These are phyloP conservation scores for Cardamine occulta DNA, from an alignment of 345 rosid species.

Conservation along the genomic window DNA sequence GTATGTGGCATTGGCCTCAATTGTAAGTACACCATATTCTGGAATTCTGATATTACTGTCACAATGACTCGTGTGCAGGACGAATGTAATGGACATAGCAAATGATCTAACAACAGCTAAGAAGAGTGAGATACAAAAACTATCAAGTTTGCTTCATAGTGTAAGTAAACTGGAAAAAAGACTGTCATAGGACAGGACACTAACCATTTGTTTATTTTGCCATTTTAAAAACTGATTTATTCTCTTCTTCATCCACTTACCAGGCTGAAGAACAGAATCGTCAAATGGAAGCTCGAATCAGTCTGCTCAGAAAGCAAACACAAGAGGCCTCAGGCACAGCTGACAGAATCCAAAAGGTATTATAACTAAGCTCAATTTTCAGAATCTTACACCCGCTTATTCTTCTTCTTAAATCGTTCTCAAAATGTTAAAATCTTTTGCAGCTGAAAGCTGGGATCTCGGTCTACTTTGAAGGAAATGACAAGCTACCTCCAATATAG, in stretches of 20 bases:
- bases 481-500: conserved; percentile 29
- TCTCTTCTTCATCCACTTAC: conserved; percentile 5
- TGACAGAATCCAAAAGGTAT: conserved; percentile 54
- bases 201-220: neutral
- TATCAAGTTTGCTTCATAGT: conserved; percentile 57
- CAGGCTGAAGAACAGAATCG: conserved; percentile 71
- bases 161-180: conserved; percentile 44
- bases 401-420: neutral
- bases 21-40: neutral
- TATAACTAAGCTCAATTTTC: neutral
- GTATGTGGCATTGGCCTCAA: neutral
- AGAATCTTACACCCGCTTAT: neutral
- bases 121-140: conserved; percentile 58
- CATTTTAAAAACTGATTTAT: neutral
- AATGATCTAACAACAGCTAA: conserved; percentile 52
- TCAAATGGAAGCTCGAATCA: conserved; percentile 48
- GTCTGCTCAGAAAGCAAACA: conserved; percentile 50
- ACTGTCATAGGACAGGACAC: conserved; percentile 9
- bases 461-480: conserved; percentile 34
- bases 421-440: conserved; percentile 21
- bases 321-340: conserved; percentile 45
- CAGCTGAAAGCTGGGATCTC: conserved; percentile 52
- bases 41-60: neutral
- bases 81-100: conserved; percentile 58
- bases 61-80: conserved; percentile 51